Percentiles rank a stretch among this genome's conserved stretches.
phyloP scores from a whole-genome alignment of 176 grass and related monocot species.

The Eragrostis curvula region DNA sequence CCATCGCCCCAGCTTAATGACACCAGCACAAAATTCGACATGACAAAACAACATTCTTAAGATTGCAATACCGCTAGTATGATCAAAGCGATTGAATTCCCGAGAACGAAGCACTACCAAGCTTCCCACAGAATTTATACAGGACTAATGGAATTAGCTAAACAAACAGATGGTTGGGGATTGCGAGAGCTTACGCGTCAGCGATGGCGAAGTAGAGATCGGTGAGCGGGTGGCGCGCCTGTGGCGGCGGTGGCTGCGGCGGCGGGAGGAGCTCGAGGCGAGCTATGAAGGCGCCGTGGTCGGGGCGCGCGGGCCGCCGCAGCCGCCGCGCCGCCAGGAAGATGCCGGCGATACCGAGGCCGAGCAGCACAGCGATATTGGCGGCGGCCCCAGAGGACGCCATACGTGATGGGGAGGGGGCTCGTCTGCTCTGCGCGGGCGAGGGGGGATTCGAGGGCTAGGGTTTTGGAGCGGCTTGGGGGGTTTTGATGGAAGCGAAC shows the following conservation, averaged over 20 bases:
- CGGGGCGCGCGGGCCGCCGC: constrained; percentile 60
- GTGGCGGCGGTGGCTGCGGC: constrained; percentile 79
- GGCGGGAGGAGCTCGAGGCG: constrained; percentile 85
- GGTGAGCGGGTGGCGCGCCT: constrained; percentile 87
- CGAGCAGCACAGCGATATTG: constrained; percentile 93
- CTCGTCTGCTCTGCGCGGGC: neutral
- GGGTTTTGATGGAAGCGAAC: constrained; percentile 34
- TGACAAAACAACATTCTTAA: neutral
- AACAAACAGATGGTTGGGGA: neutral
- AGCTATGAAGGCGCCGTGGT: constrained; percentile 80
- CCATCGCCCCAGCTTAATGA: neutral
- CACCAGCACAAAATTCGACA: neutral
- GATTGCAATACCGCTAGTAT: neutral
- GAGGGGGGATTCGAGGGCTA: constrained; percentile 26
- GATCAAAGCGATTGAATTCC: constrained; percentile 1
- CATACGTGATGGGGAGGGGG: constrained; percentile 25
- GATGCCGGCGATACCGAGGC: constrained; percentile 81
- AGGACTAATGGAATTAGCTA: neutral
- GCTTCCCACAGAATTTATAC: constrained; percentile 13
- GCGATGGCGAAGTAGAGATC: constrained; percentile 87
- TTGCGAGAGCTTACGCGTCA: constrained; percentile 66
- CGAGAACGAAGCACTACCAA: neutral
- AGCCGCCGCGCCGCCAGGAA: constrained; percentile 68
- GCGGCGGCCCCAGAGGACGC: constrained; percentile 60
- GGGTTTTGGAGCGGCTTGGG: constrained; percentile 41